Evolutionary conservation across 805 yeast genomes (phyloP).

Genomic region (Candida suzukii): DNA sequence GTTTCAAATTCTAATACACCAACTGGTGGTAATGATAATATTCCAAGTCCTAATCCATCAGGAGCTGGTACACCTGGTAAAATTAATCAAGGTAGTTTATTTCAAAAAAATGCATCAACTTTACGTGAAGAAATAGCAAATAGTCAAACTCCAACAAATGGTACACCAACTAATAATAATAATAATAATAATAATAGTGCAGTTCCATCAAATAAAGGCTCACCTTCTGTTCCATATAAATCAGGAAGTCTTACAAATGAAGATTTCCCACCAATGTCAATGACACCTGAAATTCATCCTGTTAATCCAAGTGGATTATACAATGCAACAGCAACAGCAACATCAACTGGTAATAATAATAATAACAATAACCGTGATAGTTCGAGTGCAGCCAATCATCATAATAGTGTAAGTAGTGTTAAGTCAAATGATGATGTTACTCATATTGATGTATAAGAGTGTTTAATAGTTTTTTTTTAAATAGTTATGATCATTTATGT

Average conservation of each 20-base stretch:
- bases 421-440: not conserved
- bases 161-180: not conserved
- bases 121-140: not conserved
- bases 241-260: not conserved
- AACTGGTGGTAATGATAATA: not conserved
- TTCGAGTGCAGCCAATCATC: not conserved
- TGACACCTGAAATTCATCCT: not conserved
- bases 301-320: not conserved
- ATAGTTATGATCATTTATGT: too few relatives aligned
- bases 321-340: not conserved
- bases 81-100: not conserved
- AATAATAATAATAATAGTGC: conserved; percentile 1
- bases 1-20: not conserved
- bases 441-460: not conserved
- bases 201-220: not conserved
- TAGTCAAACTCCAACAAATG: not conserved
- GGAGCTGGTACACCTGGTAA: too few relatives aligned
- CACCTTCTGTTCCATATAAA: not conserved
- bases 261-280: conserved; percentile 1
- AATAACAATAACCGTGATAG: not conserved
- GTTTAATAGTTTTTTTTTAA: too few relatives aligned
- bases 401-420: not conserved
- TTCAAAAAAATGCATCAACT: not conserved
- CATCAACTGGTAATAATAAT: not conserved
- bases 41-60: not conserved